Conservation (phyloP, 2,329 filamentous ascomycete species). For the Nannizzia gypsea region DNA sequence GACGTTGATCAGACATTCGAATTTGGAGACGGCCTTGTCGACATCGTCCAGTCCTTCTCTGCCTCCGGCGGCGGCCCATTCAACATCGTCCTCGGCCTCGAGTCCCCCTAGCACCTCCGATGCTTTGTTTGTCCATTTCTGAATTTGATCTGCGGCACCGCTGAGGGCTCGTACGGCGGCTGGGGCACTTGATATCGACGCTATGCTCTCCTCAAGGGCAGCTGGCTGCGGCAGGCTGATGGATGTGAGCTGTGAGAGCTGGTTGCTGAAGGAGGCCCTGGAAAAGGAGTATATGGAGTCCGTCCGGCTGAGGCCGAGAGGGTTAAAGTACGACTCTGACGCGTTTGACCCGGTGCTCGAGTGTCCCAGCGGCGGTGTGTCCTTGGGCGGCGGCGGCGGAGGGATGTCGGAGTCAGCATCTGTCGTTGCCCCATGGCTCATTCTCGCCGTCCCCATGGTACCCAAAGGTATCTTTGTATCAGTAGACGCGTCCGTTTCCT, state of each 20-base stretch:
- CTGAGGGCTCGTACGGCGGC: constrained; percentile 73
- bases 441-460: constrained; percentile 11
- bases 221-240: constrained; percentile 78
- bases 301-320: constrained; percentile 46
- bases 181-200: constrained; percentile 71
- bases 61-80: constrained; percentile 87
- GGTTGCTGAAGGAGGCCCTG: constrained; percentile 80
- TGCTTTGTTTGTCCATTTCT: constrained; percentile 86
- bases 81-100: constrained; percentile 91
- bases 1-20: constrained; percentile 79
- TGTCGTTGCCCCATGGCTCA: constrained; percentile 11
- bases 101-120: constrained; percentile 77
- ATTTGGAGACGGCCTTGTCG: constrained; percentile 61
- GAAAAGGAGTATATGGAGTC: constrained; percentile 92
- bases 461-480: constrained; percentile 3
- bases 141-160: constrained; percentile 82
- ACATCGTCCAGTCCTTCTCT: constrained; percentile 43
- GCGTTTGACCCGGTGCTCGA: constrained; percentile 21
- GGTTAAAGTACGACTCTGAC: constrained; percentile 35
- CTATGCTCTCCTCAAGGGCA: constrained; percentile 69
- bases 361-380: constrained; percentile 18
- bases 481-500: background rate
- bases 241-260: constrained; percentile 82
- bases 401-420: constrained; percentile 28
- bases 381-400: constrained; percentile 27